Base-by-base conservation (phyloP, 306 rosid genomes). In the Prunus kanzakura region DNA sequence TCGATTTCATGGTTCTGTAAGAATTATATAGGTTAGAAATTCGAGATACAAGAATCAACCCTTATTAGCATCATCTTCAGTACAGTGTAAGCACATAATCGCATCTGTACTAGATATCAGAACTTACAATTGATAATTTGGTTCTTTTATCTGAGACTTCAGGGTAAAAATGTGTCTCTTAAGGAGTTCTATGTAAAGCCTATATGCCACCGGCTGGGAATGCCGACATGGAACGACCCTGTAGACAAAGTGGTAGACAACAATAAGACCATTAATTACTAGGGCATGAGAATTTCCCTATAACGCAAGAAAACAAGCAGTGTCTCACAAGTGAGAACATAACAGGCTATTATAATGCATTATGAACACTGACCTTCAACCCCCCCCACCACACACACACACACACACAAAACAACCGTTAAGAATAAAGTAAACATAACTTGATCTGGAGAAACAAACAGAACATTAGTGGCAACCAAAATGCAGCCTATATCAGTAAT, bases 171-270 rank as follows among this genome's bases (percentile, higher is more conserved):
- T 88, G 79, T 92, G 93, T 72, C 89, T 89, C 80, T 82, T 89
- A 74, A 92, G 83, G 27, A 95, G 93, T 76, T 95, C 99, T 86
- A 95, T 74, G 66, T 92, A 95, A 61, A 92, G 88, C 77, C 99
- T 87, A 77, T 90, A 92, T 3, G 97, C 97, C 18, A 80, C 93
- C 30, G 97, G 97, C 79, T 88, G 96, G 71, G 79, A 83, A 74
- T 77, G 84, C 78, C 99, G 82, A 70, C 87, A 82, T 58, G 99
- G 96, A 85, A 90, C 82, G 72, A 95, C 98, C 89, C 99, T 95
- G 91, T 51, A 72, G 76, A 81, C 72, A 69, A 15, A 67, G 72
- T 7, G 51, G 46, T 13, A 25, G 20, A 10, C 56, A 72, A 72
- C 11, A n/a, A 3, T n/a, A 54, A 52, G 22, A 76, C 52, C 47